These are phyloP conservation scores for Alternaria hordeiaustralica DNA, from an alignment of 2,329 filamentous ascomycete genomes.

Conservation along the genomic window DNA sequence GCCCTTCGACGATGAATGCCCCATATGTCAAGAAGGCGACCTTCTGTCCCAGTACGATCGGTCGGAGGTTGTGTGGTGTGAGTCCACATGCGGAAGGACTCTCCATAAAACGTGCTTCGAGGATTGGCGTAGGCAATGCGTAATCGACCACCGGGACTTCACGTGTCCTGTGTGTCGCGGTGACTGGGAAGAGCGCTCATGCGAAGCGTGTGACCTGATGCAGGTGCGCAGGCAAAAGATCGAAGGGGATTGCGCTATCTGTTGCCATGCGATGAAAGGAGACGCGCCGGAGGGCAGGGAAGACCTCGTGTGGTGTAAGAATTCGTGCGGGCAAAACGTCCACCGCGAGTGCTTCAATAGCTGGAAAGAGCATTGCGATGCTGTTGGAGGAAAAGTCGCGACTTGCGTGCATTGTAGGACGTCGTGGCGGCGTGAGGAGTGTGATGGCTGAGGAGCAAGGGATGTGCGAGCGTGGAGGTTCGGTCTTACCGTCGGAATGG, in stretches of 20 bases:
- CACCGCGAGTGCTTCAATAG: conserved; percentile 18
- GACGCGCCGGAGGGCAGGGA: background rate
- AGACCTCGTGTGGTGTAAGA: conserved; percentile 20
- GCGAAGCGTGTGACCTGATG: background rate
- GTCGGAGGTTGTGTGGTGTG: conserved; percentile 25
- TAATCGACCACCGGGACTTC: background rate
- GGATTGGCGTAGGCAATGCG: conserved; percentile 11
- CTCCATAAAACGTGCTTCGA: conserved; percentile 26
- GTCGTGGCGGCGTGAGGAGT: background rate
- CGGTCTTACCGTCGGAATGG: background rate
- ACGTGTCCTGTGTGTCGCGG: conserved; percentile 22
- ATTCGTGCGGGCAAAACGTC: conserved; percentile 22
- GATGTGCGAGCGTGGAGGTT: background rate
- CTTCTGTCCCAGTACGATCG: conserved; percentile 2
- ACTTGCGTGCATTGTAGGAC: background rate
- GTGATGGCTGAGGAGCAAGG: background rate
- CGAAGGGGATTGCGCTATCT: conserved; percentile 9
- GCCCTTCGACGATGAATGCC: conserved; percentile 21
- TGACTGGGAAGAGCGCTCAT: conserved; percentile 12
- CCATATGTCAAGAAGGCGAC: conserved; percentile 25
- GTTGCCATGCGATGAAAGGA: background rate
- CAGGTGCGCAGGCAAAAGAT: background rate
- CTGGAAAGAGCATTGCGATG: conserved; percentile 11
- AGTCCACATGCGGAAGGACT: conserved; percentile 17
- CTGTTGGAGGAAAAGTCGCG: background rate